phyloP scores from a whole-genome alignment of 495 filamentous ascomycete species.

The Penicillium parvum region DNA sequence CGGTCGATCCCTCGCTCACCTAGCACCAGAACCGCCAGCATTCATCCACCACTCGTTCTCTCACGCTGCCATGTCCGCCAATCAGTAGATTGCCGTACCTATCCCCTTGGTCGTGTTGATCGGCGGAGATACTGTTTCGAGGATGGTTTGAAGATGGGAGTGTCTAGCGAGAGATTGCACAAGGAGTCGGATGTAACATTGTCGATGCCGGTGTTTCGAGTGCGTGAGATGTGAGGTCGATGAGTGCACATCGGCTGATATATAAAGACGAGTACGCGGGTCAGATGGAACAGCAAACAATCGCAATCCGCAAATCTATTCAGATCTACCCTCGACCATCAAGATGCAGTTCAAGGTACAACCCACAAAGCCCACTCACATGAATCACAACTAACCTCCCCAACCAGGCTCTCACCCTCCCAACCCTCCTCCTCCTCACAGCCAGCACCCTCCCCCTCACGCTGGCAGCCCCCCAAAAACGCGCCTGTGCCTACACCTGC shows the following conservation, averaged over 20 bases:
- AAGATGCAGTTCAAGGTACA: constrained; percentile 33
- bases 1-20: constrained; percentile 11
- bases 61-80: constrained; percentile 12
- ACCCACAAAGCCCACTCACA: neutral
- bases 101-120: constrained; percentile 3
- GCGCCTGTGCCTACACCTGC: constrained; percentile 49
- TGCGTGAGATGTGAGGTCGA: too few species aligned
- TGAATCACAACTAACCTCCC: neutral
- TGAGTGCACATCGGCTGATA: too few species aligned
- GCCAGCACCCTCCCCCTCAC: constrained; percentile 44
- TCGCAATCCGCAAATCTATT: neutral
- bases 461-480: too few species aligned
- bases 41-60: constrained; percentile 13
- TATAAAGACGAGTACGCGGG: neutral
- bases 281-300: neutral
- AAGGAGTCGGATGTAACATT: constrained; percentile 18
- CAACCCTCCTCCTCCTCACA: constrained; percentile 32
- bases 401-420: constrained; percentile 20
- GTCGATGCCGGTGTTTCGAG: constrained; percentile 1
- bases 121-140: constrained; percentile 15
- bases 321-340: neutral
- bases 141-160: constrained; percentile 8
- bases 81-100: constrained; percentile 1
- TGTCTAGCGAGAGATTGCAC: too few species aligned
- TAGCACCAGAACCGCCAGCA: too few species aligned